These are phyloP conservation scores for Fusarium succisae DNA, from an alignment of 2,329 filamentous ascomycete genomes.

Conservation along the genomic window DNA sequence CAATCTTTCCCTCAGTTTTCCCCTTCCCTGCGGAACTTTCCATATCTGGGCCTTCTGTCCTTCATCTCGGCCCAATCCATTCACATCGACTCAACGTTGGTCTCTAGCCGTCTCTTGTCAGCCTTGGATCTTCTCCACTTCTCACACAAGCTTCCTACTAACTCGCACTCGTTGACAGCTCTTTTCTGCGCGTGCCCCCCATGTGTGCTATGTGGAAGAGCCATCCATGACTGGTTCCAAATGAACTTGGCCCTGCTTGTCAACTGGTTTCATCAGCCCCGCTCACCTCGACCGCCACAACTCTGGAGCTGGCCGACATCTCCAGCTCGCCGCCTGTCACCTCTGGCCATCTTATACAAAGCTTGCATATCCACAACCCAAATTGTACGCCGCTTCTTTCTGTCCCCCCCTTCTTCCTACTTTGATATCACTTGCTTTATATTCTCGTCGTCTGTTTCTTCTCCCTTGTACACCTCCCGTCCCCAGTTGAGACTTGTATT, in stretches of 20 bases:
- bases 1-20: neutral
- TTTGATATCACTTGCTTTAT: neutral
- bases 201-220: conserved; percentile 45
- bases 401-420: conserved; percentile 30
- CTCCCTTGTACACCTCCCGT: neutral
- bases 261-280: conserved; percentile 55
- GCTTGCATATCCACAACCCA: conserved; percentile 36
- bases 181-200: conserved; percentile 40
- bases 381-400: conserved; percentile 33
- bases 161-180: conserved; percentile 47
- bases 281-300: conserved; percentile 50
- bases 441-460: neutral
- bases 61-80: conserved; percentile 18
- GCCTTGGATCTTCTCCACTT: conserved; percentile 24
- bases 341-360: conserved; percentile 38
- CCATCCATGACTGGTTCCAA: conserved; percentile 52
- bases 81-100: neutral
- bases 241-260: conserved; percentile 57
- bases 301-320: conserved; percentile 58
- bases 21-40: conserved; percentile 9
- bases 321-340: conserved; percentile 51
- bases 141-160: conserved; percentile 17
- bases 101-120: conserved; percentile 18
- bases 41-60: conserved; percentile 9
- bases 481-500: neutral